These are phyloP conservation scores for Gaultheria prostrata DNA, from an alignment of 148 eudicot species.

Conservation along the genomic window DNA sequence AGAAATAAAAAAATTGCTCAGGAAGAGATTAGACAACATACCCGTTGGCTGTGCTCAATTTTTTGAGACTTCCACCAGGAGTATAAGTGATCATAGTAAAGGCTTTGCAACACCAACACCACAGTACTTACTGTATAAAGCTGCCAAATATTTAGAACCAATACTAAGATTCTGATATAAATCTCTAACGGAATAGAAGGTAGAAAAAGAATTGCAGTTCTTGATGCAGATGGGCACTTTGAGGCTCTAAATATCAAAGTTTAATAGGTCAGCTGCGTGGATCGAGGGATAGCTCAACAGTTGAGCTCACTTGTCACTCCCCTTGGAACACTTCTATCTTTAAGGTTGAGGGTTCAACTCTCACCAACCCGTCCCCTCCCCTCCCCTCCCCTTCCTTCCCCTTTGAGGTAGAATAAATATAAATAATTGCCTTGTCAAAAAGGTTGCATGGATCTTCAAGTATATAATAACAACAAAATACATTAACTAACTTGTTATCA, in stretches of 20 bases:
- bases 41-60: conserved; percentile 31
- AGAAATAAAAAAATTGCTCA: neutral
- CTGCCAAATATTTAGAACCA: conserved; percentile 32
- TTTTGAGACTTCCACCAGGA: conserved; percentile 38
- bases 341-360: too few species aligned
- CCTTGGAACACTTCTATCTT: too few species aligned
- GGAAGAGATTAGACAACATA: conserved; percentile 10
- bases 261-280: too few species aligned
- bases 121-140: conserved; percentile 80
- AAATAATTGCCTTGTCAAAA: too few species aligned
- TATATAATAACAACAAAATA: neutral
- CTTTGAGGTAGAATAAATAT: too few species aligned
- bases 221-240: neutral
- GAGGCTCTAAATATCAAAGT: neutral
- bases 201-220: neutral
- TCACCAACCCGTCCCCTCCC: too few species aligned
- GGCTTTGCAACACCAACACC: conserved; percentile 68
- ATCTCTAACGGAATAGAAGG: neutral
- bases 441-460: too few species aligned
- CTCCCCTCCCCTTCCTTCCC: too few species aligned
- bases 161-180: neutral
- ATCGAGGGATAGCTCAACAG: too few species aligned
- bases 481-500: neutral
- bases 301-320: too few species aligned
- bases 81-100: conserved; percentile 76